Evolutionary conservation across 1,139 yeast species (phyloP).

Genomic region (Hyphopichia burtonii): DNA sequence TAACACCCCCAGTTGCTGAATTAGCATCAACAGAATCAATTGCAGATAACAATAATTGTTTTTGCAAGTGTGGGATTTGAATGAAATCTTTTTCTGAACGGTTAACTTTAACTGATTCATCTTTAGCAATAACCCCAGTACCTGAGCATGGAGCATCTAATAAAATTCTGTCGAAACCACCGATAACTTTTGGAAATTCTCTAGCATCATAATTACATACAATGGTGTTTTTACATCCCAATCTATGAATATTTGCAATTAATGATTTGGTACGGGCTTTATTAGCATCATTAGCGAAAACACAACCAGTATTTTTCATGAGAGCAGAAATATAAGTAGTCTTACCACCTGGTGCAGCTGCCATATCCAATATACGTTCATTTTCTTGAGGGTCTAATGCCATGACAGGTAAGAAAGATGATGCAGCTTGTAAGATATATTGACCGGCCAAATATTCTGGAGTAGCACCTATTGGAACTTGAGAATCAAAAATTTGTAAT

Average conservation of each 20-base stretch:
- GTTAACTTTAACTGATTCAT: conserved; percentile 88
- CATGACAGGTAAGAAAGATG: conserved; percentile 96
- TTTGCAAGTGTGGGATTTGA: conserved; percentile 95
- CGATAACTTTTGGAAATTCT: conserved; percentile 96
- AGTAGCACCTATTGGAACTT: conserved; percentile 98
- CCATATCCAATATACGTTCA: conserved; percentile 97
- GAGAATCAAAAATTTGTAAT: conserved; percentile 93
- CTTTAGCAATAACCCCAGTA: conserved; percentile 98
- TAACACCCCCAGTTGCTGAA: conserved; percentile 88
- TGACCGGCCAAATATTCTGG: conserved; percentile 99
- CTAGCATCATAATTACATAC: conserved; percentile 98
- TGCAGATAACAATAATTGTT: conserved; percentile 88
- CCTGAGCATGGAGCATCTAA: conserved; percentile 99
- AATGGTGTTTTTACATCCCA: conserved; percentile 94
- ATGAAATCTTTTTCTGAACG: conserved; percentile 96
- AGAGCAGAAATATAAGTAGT: conserved; percentile 93
- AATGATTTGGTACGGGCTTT: conserved; percentile 94
- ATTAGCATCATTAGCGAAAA: conserved; percentile 96
- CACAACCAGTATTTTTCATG: conserved; percentile 97
- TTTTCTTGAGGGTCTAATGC: conserved; percentile 95
- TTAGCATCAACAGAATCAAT: conserved; percentile 96
- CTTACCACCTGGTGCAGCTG: conserved; percentile 99
- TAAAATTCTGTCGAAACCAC: conserved; percentile 93
- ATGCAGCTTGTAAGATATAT: conserved; percentile 96
- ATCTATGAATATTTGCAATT: conserved; percentile 95